Conservation (phyloP, 805 yeast species). For the Ogataea zsoltii region DNA sequence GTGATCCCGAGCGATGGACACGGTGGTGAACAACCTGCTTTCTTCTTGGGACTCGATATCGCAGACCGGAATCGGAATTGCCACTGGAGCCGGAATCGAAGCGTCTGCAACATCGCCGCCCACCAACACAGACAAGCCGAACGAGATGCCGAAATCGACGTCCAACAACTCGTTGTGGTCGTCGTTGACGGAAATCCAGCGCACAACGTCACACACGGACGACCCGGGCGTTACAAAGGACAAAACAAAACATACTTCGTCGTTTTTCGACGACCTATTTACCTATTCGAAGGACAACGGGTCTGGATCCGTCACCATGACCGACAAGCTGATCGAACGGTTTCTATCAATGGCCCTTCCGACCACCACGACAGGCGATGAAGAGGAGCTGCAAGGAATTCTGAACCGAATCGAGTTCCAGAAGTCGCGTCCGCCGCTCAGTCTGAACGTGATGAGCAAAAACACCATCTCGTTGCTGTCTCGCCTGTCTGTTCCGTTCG, state of each 20-base stretch:
- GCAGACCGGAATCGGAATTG: slow-evolving; percentile 4
- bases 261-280: slow-evolving; percentile 26
- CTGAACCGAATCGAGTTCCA: slow-evolving; percentile 60
- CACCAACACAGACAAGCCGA: not conserved
- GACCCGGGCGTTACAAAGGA: not conserved
- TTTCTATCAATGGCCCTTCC: slow-evolving; percentile 74
- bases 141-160: slow-evolving; percentile 4
- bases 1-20: slow-evolving; percentile 26
- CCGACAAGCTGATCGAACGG: slow-evolving; percentile 74
- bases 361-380: slow-evolving; percentile 49
- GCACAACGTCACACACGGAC: not conserved
- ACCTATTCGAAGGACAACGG: slow-evolving; percentile 13
- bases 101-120: not conserved
- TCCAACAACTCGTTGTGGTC: slow-evolving; percentile 18
- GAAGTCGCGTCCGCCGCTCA: slow-evolving; percentile 63
- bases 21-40: slow-evolving; percentile 30
- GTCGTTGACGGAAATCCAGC: slow-evolving; percentile 14
- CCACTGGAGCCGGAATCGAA: not conserved
- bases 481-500: slow-evolving; percentile 62
- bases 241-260: slow-evolving; percentile 10
- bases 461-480: slow-evolving; percentile 65
- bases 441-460: slow-evolving; percentile 67
- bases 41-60: slow-evolving; percentile 30
- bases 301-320: slow-evolving; percentile 33
- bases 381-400: slow-evolving; percentile 36